Base-by-base conservation (phyloP, 2,329 filamentous ascomycete species). In the Nemania sp. region DNA sequence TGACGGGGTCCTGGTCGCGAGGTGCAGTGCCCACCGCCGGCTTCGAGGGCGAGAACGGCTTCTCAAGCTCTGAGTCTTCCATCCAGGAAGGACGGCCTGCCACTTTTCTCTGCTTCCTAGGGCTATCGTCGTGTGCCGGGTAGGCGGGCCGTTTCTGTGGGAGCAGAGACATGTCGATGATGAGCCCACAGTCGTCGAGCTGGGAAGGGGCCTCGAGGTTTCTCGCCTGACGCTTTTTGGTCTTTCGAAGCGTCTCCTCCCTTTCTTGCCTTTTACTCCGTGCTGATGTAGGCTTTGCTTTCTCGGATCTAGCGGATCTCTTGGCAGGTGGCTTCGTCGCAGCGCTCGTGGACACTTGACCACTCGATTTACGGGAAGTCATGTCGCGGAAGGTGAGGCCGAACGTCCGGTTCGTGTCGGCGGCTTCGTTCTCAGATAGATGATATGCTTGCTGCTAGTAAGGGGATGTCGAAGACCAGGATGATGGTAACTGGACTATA, bases 111-210 rank as follows among this genome's bases (percentile, higher is more conserved):
- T 59, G 60, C 57, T 68, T 68, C 32, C 34, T 53, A 15, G 25
- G 11, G 3, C 18, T 35, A 5, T 68, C 66, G 13, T 69, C 67
- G 17, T 58, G 66, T 20, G 66, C 58, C 4, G 46, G 46, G 42
- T 65, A 54, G 34, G 49, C 54, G 5, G 53, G 15, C 15, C 64
- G 61, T 35, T 66, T 56, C n/a, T 20, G 25, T 7, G 61, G 42
- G 10, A 20, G 29, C 12, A 66, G 57, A 2, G 54, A 56, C 5
- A 6, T 10, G 11, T 29, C 15, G 2, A 63, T 13, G 17, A 65
- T 29, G 12, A 56, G 48, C 11, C 15, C 29, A 17, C 59, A 54
- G 20, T 61, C 60, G 0, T 54, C 25, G 2, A 61, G 57, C 10
- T 59, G 49, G 17, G 57, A 49, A 18, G 62, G 65, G 5, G 35